Evolutionary conservation across 2,329 filamentous ascomycete species (phyloP), one percentile per base, ranked within the genome.

Genomic region (Alternaria sp.): DNA sequence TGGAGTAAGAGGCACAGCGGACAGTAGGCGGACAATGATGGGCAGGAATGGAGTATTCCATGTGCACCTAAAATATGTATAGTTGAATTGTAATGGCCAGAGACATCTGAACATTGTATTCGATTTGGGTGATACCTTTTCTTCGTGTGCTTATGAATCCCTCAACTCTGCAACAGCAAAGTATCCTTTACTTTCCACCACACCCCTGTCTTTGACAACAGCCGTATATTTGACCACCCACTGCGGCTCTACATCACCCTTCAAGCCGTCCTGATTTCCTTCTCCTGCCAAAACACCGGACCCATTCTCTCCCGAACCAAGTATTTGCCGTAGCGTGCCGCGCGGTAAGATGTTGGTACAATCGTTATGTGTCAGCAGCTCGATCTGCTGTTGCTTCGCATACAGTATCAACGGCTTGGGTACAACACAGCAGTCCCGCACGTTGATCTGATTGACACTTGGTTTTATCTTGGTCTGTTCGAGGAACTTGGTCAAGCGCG

Each of bases 161-260:
- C 67, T 70, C 68, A 96, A 80, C 76, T 93, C 90, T 4, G 94
- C 95, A 19, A 90, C 89, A 1, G 95, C 95, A 83, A 97, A 97
- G 81, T 97, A 98, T 8, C 96, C 96, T 84, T 98, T 99, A 78
- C 96, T 97, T 84, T 99, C 96, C 68, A 99, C 95, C 9, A 99
- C 96, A 13, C 96, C 96, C 57, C 96, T 86, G 78, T 98, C 91
- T 79, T 92, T 91, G 44, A 98, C 93, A 62, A 98, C 95, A 1
- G 96, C 96, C 40, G 95, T 97, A 79, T 99, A 99, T 79, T 98
- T 97, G 70, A 95, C 91, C 26, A 98, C 96, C 95, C 96, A 99
- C 77, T 95, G 90, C 26, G 96, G 94, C 62, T 88, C 87, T 52
- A 98, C 86, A 68, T 97, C 89, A 5, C 93, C 94, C 69, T 87